phyloP scores from a whole-genome alignment of 2,329 filamentous ascomycete species.

The Pestalotiopsis fici region DNA sequence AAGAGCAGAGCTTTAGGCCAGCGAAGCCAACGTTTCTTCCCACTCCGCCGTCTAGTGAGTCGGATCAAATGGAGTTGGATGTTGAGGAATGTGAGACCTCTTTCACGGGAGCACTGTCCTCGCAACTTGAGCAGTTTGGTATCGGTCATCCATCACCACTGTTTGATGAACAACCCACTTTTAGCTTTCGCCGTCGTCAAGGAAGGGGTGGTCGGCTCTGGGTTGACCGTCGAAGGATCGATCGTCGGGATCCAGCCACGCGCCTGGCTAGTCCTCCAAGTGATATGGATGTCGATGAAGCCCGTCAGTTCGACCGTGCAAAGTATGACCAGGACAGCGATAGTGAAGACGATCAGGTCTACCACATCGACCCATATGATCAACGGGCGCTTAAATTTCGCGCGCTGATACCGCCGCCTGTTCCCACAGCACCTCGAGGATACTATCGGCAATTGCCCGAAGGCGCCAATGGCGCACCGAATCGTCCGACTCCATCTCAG shows the following conservation, averaged over 20 bases:
- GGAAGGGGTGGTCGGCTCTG: slow-evolving; percentile 83
- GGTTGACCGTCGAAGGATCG: slow-evolving; percentile 71
- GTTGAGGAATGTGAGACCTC: slow-evolving; percentile 32
- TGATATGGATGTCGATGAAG: slow-evolving; percentile 24
- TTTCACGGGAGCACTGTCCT: slow-evolving; percentile 32
- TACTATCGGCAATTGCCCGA: slow-evolving; percentile 38
- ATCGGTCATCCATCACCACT: slow-evolving; percentile 22
- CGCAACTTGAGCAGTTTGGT: slow-evolving; percentile 39
- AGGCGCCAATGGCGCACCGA: slow-evolving; percentile 26
- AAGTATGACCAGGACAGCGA: slow-evolving; percentile 89
- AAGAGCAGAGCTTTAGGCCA: slow-evolving; percentile 66
- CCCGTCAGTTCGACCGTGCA: slow-evolving; percentile 66
- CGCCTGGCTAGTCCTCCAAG: slow-evolving; percentile 23
- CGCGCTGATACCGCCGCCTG: slow-evolving; percentile 55
- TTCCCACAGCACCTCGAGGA: not conserved
- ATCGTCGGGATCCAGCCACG: not conserved
- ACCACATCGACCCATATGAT: slow-evolving; percentile 74
- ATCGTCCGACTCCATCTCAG: slow-evolving; percentile 24
- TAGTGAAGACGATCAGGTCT: slow-evolving; percentile 71
- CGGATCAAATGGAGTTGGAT: slow-evolving; percentile 59
- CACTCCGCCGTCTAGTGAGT: slow-evolving; percentile 62
- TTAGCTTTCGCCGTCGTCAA: slow-evolving; percentile 79
- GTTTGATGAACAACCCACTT: slow-evolving; percentile 42
- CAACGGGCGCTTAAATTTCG: slow-evolving; percentile 61
- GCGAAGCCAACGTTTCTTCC: slow-evolving; percentile 72